Evolutionary conservation across 2,329 filamentous ascomycete species (phyloP), one percentile per base, ranked within the genome.

Genomic region (Dactylella cylindrospora): DNA sequence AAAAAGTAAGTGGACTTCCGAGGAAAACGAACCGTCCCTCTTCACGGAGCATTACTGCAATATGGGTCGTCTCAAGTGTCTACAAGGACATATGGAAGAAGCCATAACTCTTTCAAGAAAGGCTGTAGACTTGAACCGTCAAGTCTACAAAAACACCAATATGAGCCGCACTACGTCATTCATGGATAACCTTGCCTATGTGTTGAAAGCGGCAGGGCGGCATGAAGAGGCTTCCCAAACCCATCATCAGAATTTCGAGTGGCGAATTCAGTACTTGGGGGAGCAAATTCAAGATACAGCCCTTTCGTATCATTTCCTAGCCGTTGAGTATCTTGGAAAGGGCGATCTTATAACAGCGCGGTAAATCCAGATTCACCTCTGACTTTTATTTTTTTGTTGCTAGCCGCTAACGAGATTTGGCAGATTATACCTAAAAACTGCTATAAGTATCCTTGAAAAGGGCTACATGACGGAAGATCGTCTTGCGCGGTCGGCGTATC

Each of bases 251-350:
- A 15, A 35, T n/a, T 91, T 91, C n/a, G n/a, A n/a, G n/a, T n/a
- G n/a, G n/a, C n/a, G n/a, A 70, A 82, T 80, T 22, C 74, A 82
- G 7, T 77, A 78, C 0, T 80, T 81, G 13, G 40, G 41, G 9
- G 67, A 68, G 35, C 71, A 68, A 9, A 68, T 51, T 5, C 36
- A 20, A 23, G 66, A 66, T 1, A 69, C 72, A 29, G 7, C 7
- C 7, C 20, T 7, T 15, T 38, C 7, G 7, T 15, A 19, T 19
- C n/a, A 19, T n/a, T n/a, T n/a, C n/a, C n/a, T n/a, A n/a, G n/a
- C n/a, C n/a, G n/a, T n/a, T n/a, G n/a, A n/a, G n/a, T n/a, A n/a
- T n/a, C n/a, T n/a, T n/a, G n/a, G n/a, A n/a, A n/a, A n/a, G n/a
- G n/a, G n/a, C n/a, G n/a, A n/a, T n/a, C n/a, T n/a, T n/a, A n/a